These are phyloP conservation scores for Cerrena zonata DNA, from an alignment of 1,284 basidiomycete species.

Conservation along the genomic window DNA sequence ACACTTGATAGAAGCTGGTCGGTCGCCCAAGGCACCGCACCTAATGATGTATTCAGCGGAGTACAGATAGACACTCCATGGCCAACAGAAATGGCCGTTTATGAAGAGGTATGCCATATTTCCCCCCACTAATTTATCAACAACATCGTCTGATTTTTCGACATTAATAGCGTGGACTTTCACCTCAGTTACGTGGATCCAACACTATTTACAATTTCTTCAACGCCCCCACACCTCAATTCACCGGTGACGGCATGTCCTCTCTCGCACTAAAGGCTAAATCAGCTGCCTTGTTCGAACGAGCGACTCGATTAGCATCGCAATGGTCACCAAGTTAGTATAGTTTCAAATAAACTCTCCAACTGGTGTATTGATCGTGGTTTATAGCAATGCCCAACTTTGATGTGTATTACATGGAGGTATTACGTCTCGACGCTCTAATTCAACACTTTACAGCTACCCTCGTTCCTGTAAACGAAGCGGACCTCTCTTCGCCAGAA, in stretches of 20 bases:
- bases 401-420: slow-evolving; percentile 4
- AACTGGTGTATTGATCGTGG: not conserved
- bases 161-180: not conserved
- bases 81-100: slow-evolving; percentile 27
- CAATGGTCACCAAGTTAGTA: slow-evolving; percentile 5
- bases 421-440: slow-evolving; percentile 2
- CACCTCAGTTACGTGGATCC: slow-evolving; percentile 1
- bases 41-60: slow-evolving; percentile 6
- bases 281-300: slow-evolving; percentile 6
- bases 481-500: slow-evolving; percentile 1
- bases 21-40: slow-evolving; percentile 27
- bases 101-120: slow-evolving; percentile 11
- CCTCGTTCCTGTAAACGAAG: not conserved
- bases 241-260: not conserved
- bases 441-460: not conserved
- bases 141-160: not conserved
- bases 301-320: slow-evolving; percentile 5
- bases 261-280: slow-evolving; percentile 2
- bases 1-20: slow-evolving; percentile 37
- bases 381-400: slow-evolving; percentile 3
- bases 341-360: not conserved
- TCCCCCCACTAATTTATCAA: not conserved
- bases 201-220: slow-evolving; percentile 5
- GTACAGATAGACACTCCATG: slow-evolving; percentile 30
- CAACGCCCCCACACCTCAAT: slow-evolving; percentile 1